Evolutionary conservation across 495 filamentous ascomycete species (phyloP).

Genomic region (Hypoxylon rickii): DNA sequence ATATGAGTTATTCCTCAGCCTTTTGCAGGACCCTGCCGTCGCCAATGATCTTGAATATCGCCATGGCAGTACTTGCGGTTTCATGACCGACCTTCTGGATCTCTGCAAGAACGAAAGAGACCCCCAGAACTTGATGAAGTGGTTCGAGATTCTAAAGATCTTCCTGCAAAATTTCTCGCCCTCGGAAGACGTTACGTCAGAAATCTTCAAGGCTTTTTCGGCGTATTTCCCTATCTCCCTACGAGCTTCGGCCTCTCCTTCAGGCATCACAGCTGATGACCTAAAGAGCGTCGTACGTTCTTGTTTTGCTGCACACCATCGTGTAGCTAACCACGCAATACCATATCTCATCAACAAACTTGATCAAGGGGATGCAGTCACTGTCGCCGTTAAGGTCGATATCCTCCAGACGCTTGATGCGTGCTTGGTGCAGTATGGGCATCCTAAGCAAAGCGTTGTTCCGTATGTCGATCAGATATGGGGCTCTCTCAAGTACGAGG

Average conservation of each 20-base stretch:
- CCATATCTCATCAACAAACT: slow-evolving; percentile 54
- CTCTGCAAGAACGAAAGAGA: slow-evolving; percentile 54
- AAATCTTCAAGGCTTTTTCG: slow-evolving; percentile 53
- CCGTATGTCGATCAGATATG: slow-evolving; percentile 53
- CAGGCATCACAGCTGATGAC: slow-evolving; percentile 53
- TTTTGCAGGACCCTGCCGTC: slow-evolving; percentile 44
- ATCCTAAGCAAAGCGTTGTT: slow-evolving; percentile 44
- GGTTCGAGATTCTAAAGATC: slow-evolving; percentile 49
- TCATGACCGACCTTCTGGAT: slow-evolving; percentile 46
- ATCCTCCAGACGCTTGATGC: slow-evolving; percentile 54
- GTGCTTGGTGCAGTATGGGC: slow-evolving; percentile 49
- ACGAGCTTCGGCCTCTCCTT: slow-evolving; percentile 45
- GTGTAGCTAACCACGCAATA: slow-evolving; percentile 46
- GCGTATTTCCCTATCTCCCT: slow-evolving; percentile 60
- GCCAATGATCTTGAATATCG: slow-evolving; percentile 47
- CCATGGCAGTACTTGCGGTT: slow-evolving; percentile 44
- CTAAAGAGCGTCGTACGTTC: slow-evolving; percentile 50
- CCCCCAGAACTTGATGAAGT: slow-evolving; percentile 52
- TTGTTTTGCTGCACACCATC: slow-evolving; percentile 52
- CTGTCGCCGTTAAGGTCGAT: slow-evolving; percentile 58
- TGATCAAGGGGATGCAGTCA: slow-evolving; percentile 54
- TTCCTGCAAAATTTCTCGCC: slow-evolving; percentile 47
- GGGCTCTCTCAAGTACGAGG: slow-evolving; percentile 60
- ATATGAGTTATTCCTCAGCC: slow-evolving; percentile 49
- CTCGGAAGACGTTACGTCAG: slow-evolving; percentile 46